These are phyloP conservation scores for Phaffia australis DNA, from an alignment of 768 basidiomycete genomes.

Conservation along the genomic window DNA sequence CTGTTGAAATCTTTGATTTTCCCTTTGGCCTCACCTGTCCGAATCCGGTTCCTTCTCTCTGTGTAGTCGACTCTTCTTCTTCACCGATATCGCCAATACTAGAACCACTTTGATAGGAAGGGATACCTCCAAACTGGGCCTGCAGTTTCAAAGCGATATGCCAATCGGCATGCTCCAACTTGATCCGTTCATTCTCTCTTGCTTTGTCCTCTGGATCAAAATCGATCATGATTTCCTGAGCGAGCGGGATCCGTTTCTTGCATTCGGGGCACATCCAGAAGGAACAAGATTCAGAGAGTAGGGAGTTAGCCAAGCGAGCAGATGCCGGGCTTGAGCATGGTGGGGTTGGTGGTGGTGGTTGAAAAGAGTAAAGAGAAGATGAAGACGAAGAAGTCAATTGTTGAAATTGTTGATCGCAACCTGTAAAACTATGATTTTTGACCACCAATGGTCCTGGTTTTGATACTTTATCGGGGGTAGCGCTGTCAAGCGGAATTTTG, in stretches of 20 bases:
- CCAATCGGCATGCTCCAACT: constrained; percentile 19
- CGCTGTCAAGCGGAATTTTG: no score
- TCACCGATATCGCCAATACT: no score
- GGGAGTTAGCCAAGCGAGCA: no score
- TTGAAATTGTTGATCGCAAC: neutral
- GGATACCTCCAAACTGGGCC: neutral
- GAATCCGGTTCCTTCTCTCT: no score
- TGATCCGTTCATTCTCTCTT: constrained; percentile 9
- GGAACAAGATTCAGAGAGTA: no score
- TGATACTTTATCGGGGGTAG: neutral
- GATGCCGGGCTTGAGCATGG: no score
- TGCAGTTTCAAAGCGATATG: constrained; percentile 16
- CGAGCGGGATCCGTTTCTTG: neutral
- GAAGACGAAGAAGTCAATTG: neutral
- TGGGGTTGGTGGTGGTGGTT: neutral
- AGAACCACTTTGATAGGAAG: no score
- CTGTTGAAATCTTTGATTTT: no score
- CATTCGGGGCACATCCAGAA: constrained; percentile 18
- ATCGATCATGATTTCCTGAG: neutral
- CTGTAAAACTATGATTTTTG: neutral
- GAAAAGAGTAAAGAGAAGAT: neutral
- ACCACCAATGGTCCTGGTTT: neutral
- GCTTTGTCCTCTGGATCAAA: neutral
- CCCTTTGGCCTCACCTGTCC: no score
- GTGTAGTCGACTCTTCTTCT: no score